These are phyloP conservation scores for Gossypium gossypioides DNA, from an alignment of 441 rosid genomes.

Conservation along the genomic window DNA sequence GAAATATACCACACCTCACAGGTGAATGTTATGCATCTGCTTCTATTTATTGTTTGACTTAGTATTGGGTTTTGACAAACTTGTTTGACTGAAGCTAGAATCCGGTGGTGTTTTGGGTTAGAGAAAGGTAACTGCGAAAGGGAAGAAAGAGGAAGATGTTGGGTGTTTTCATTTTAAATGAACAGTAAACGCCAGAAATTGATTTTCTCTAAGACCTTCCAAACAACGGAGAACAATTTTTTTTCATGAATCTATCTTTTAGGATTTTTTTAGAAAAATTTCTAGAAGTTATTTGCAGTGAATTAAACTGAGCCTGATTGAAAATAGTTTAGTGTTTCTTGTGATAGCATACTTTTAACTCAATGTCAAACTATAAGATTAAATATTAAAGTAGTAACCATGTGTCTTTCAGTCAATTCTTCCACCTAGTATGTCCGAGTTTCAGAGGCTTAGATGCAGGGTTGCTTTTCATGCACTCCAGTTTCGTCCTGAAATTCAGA, in stretches of 20 bases:
- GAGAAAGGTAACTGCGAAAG: not conserved
- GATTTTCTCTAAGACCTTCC: not conserved
- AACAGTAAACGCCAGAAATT: not conserved
- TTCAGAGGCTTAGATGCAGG: slow-evolving; percentile 91
- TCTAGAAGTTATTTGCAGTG: too few relatives aligned
- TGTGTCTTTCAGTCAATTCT: slow-evolving; percentile 60
- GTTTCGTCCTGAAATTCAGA: slow-evolving; percentile 73
- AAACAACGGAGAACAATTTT: not conserved
- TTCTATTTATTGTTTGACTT: not conserved
- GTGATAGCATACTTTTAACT: not conserved
- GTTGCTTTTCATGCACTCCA: slow-evolving; percentile 93
- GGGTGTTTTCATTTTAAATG: not conserved
- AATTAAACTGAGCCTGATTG: not conserved
- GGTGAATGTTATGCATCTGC: not conserved
- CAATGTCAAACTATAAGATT: not conserved
- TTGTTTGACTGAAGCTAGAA: not conserved
- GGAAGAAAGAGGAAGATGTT: not conserved
- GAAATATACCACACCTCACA: not conserved
- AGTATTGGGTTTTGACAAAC: not conserved
- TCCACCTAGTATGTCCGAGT: slow-evolving; percentile 71
- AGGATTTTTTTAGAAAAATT: not conserved
- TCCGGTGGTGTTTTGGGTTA: not conserved
- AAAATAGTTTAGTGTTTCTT: not conserved
- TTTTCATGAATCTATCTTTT: not conserved
- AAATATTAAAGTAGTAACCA: slow-evolving; percentile 6